Evolutionary conservation across 2,329 filamentous ascomycete genomes (phyloP), one percentile per base, ranked within the genome.

Genomic region (Verticillium isaacii): DNA sequence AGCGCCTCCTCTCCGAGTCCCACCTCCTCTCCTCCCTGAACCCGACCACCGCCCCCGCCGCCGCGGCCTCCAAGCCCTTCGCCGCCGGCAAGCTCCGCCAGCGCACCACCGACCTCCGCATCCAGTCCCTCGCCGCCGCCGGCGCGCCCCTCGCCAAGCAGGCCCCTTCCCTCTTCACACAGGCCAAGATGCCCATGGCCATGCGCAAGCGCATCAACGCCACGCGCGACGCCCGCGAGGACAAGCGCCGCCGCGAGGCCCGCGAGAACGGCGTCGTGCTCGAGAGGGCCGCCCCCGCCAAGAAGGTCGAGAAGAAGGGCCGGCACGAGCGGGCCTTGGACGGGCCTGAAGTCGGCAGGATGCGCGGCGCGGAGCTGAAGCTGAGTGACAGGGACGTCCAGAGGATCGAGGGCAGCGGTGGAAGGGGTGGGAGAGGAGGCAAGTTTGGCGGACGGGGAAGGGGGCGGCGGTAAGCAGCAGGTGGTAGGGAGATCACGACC

Each of bases 201-300:
- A 89, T 94, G 71, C 85, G 93, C 63, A 92, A 90, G 76, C 93
- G 94, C n/a, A 97, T 98, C 63, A 78, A 80, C 17, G 83, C 84
- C 1, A 92, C 93, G 59, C 85, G 85, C 25, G 79, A 74, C 1
- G 75, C 80, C 32, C 86, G 85, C 63, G 93, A 97, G 73, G 78
- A 83, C 14, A 90, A 84, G 78, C 80, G 94, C 59, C 81, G 94
- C 41, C 82, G 80, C 50, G 92, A 97, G 73, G 95, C 95, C 2
- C 86, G 83, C 70, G 94, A 98, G 80, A 96, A 94, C 69, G 95
- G 94, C 6, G 88, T 98, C 68, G 87, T 98, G 57, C 79, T 98
- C 37, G 95, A 98, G 80, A 82, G 80, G 64, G 72, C 32, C 34
- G 66, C 52, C 32, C 68, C 70, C 60, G 32, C 14, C 52, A 59